Evolutionary conservation across 257 asterid species (phyloP).

Genomic region (Apocynum venetum): DNA sequence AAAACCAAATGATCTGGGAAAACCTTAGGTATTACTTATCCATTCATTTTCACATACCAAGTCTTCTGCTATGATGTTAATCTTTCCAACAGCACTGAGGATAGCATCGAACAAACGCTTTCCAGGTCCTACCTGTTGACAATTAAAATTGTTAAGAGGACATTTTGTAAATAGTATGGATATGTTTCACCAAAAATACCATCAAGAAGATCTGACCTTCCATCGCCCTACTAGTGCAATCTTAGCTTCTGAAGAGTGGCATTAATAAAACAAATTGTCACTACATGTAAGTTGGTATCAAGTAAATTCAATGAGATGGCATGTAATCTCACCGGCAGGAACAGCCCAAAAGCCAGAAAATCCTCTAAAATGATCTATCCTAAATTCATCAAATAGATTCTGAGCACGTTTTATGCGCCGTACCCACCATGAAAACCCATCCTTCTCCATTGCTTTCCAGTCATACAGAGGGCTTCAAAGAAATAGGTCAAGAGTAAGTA

Average conservation of each 20-base stretch:
- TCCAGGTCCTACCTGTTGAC: constrained; percentile 93
- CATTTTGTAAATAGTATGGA: neutral
- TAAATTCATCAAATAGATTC: constrained; percentile 83
- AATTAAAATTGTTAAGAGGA: constrained; percentile 30
- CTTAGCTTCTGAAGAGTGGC: constrained; percentile 68
- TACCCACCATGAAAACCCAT: constrained; percentile 93
- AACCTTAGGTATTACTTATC: neutral
- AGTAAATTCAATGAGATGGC: constrained; percentile 8
- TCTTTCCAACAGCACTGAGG: constrained; percentile 66
- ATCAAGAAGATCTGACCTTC: constrained; percentile 59
- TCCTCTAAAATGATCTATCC: constrained; percentile 98
- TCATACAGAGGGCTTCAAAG: constrained; percentile 82
- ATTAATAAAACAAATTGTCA: constrained; percentile 16
- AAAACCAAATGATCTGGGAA: neutral
- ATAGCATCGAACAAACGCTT: constrained; percentile 79
- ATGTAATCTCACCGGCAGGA: constrained; percentile 72
- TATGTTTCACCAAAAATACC: constrained; percentile 19
- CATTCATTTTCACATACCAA: constrained; percentile 52
- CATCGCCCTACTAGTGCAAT: constrained; percentile 77
- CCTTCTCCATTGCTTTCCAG: constrained; percentile 93
- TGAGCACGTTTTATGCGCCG: constrained; percentile 76
- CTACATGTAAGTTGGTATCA: constrained; percentile 13
- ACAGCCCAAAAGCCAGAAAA: constrained; percentile 99
- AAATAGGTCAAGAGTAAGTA: constrained; percentile 23
- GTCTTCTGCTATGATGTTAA: constrained; percentile 93